Percentiles rank a stretch among this genome's conserved stretches.
phyloP scores from a whole-genome alignment of 2,329 filamentous ascomycete species.

The Coleophoma cylindrospora region DNA sequence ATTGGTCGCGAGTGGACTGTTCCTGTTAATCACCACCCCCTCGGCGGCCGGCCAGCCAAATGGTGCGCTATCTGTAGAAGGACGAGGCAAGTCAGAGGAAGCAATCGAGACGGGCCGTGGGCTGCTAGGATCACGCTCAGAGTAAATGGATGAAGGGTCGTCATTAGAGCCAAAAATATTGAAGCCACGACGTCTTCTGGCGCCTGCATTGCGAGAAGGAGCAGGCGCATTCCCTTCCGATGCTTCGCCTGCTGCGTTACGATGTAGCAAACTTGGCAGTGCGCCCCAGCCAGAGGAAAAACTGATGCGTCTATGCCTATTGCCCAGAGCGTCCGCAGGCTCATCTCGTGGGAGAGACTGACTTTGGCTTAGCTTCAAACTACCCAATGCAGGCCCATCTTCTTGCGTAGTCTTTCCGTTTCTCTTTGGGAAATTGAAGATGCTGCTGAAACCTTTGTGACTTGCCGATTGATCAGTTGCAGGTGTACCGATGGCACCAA shows the following conservation, averaged over 20 bases:
- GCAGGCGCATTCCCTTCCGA: constrained; percentile 25
- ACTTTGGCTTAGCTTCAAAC: constrained; percentile 66
- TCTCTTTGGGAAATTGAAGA: constrained; percentile 57
- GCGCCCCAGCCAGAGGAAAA: constrained; percentile 47
- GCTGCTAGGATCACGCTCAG: constrained; percentile 51
- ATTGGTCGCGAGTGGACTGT: constrained; percentile 44
- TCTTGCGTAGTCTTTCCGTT: constrained; percentile 56
- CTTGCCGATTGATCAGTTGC: constrained; percentile 36
- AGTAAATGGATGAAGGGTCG: constrained; percentile 29
- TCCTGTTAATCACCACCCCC: constrained; percentile 42
- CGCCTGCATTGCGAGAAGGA: constrained; percentile 19
- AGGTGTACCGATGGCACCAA: constrained; percentile 24
- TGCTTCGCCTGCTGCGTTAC: constrained; percentile 18
- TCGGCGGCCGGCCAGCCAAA: constrained; percentile 60
- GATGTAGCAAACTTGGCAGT: constrained; percentile 31
- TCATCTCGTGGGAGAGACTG: constrained; percentile 71
- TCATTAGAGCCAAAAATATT: constrained; percentile 47
- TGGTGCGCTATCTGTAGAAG: constrained; percentile 72
- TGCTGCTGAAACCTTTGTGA: constrained; percentile 38
- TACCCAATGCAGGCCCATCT: constrained; percentile 61
- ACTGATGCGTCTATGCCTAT: constrained; percentile 49
- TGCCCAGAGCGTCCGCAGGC: constrained; percentile 40
- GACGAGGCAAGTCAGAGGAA: constrained; percentile 67
- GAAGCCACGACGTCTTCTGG: constrained; percentile 19
- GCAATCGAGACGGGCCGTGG: constrained; percentile 66